Percentiles rank a stretch among this genome's conserved stretches.
Evolutionary conservation across 2,329 filamentous ascomycete species (phyloP).

Genomic region (Scedosporium boydii): DNA sequence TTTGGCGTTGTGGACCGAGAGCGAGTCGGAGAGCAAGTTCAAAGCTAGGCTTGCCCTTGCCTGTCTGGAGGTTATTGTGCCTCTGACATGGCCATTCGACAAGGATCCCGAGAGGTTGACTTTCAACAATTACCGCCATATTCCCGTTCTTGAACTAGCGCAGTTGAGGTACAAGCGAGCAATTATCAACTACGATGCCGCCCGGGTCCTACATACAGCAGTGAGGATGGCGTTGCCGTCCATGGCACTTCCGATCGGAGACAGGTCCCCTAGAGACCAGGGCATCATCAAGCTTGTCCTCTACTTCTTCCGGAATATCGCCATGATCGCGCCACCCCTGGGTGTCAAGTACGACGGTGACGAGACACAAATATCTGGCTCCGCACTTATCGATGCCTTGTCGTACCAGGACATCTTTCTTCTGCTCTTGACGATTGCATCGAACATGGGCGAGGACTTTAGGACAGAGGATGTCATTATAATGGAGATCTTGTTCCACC

Average conservation of each 20-base stretch:
- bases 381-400: constrained; percentile 80
- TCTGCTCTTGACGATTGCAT: constrained; percentile 75
- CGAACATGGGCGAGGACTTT: constrained; percentile 91
- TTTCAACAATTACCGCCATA: constrained; percentile 83
- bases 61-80: constrained; percentile 83
- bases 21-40: constrained; percentile 60
- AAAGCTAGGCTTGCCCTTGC: constrained; percentile 73
- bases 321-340: constrained; percentile 68
- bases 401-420: constrained; percentile 85
- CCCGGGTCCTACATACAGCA: constrained; percentile 68
- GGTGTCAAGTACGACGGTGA: constrained; percentile 74
- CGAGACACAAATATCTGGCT: constrained; percentile 80
- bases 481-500: constrained; percentile 84
- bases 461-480: constrained; percentile 79
- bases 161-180: constrained; percentile 86
- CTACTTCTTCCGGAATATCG: constrained; percentile 82
- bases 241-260: constrained; percentile 68
- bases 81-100: constrained; percentile 89
- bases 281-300: constrained; percentile 86
- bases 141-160: constrained; percentile 78
- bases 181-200: constrained; percentile 73
- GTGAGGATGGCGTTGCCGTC: constrained; percentile 75
- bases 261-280: constrained; percentile 72
- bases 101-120: constrained; percentile 73
- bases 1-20: constrained; percentile 70